Conservation (phyloP, 345 rosid genomes). For the Populus ilicifolia region DNA sequence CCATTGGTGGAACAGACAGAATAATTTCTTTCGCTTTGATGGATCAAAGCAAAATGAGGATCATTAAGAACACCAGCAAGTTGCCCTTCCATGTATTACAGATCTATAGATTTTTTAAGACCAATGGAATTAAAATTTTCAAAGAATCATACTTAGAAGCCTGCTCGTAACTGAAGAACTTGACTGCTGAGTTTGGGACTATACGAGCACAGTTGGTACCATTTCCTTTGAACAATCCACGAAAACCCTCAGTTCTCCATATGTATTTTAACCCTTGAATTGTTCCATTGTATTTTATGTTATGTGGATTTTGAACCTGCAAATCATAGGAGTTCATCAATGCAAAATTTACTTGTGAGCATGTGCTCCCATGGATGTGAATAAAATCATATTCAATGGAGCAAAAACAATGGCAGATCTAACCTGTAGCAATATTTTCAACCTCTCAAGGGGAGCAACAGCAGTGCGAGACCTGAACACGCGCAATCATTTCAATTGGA, state of each 20-base stretch:
- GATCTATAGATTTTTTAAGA: background rate
- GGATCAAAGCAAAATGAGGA: background rate
- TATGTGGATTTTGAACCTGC: constrained; percentile 90
- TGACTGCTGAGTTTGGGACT: constrained; percentile 85
- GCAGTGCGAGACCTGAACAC: constrained; percentile 80
- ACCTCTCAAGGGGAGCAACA: constrained; percentile 91
- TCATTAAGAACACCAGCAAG: background rate
- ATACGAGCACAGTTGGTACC: constrained; percentile 97
- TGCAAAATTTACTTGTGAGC: background rate
- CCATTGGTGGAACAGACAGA: background rate
- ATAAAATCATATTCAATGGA: background rate
- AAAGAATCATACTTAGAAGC: constrained; percentile 64
- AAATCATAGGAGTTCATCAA: constrained; percentile 7
- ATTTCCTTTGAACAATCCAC: constrained; percentile 84
- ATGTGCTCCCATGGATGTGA: background rate
- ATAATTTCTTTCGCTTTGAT: background rate
- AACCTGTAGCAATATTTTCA: constrained; percentile 87
- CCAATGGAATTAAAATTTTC: background rate
- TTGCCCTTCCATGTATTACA: background rate
- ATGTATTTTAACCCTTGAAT: constrained; percentile 79
- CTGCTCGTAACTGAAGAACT: constrained; percentile 90
- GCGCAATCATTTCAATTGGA: background rate
- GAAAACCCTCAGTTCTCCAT: constrained; percentile 81
- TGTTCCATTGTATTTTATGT: constrained; percentile 73
- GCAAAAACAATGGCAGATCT: background rate